Evolutionary conservation across 2,329 filamentous ascomycete genomes (phyloP), one percentile per base, ranked within the genome.

Genomic region (Arthrobotrys iridis): DNA sequence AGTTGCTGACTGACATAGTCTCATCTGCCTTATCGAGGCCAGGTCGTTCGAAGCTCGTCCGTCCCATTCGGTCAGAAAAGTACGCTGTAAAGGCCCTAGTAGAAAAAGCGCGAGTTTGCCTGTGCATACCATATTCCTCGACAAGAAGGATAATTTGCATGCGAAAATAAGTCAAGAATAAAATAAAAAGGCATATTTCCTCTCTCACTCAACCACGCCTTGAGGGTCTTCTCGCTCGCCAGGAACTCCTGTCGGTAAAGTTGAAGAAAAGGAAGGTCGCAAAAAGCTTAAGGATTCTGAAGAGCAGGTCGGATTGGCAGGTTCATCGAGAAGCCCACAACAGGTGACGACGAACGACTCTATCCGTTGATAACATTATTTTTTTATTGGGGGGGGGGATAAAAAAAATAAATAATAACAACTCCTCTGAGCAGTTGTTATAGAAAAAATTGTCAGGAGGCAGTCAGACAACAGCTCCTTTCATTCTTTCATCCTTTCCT

Each of bases 201-300:
- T 15, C 58, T 63, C 58, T 33, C 35, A 57, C 50, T 46, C 63
- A 35, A 55, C 55, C 64, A 46, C 55, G 46, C 68, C 35, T 52
- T 30, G 50, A 63, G 62, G 52, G 63, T 52, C 46, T 50, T 22
- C 20, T 60, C 22, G 41, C 28, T 33, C 28, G 37, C 35, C 63
- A 75, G 71, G 63, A 68, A 75, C 71, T 75, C 71, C 63, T 50
- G 41, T 75, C 71, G 71, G 71, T 75, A 75, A 68, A 75, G 22
- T 64, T 58, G 71, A 68, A 63, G 71, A 75, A 75, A 74, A 67
- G 71, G 70, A 74, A 74, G 70, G 70, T 74, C 57, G 57, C 45
- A 74, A 75, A 75, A 75, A 75, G 57, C 46, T 75, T 75, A 75
- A 75, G 57, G 62, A 46, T 15, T 22, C 62, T 68, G 63, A 66